A percentile compares a stretch with the other conserved stretches of the same genome.
These are phyloP conservation scores for Kurtzmaniella quercitrusa DNA, from an alignment of 1,139 yeast genomes.

Conservation along the genomic window DNA sequence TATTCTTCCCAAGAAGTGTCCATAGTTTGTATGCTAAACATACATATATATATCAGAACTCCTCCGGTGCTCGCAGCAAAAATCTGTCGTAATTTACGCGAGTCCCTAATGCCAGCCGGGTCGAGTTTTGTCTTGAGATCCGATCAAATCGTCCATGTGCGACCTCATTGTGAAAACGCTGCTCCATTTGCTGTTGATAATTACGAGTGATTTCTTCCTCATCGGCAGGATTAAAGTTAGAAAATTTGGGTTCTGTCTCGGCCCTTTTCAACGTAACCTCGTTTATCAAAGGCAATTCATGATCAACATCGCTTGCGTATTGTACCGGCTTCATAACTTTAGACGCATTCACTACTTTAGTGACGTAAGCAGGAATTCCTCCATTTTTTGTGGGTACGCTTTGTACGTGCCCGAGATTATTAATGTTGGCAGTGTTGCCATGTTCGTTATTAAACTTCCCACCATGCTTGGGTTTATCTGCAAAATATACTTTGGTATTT, in stretches of 20 bases:
- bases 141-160: conserved; percentile 4
- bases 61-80: conserved; percentile 14
- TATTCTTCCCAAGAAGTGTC: too few species aligned
- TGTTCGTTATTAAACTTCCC: too few species aligned
- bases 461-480: neutral
- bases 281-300: conserved; percentile 37
- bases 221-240: neutral
- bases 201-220: neutral
- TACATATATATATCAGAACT: conserved; percentile 12
- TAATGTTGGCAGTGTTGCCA: neutral
- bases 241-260: neutral
- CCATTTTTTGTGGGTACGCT: too few species aligned
- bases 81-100: conserved; percentile 37
- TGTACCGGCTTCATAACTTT: neutral
- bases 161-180: neutral
- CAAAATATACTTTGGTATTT: neutral
- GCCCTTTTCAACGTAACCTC: conserved; percentile 18
- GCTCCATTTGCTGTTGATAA: neutral
- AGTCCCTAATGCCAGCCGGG: conserved; percentile 38
- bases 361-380: neutral
- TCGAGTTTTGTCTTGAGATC: conserved; percentile 29
- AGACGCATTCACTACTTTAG: neutral
- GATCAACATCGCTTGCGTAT: neutral
- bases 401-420: neutral
- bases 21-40: too few species aligned